Conservation (phyloP, 345 rosid genomes). For the Citrus glauca region DNA sequence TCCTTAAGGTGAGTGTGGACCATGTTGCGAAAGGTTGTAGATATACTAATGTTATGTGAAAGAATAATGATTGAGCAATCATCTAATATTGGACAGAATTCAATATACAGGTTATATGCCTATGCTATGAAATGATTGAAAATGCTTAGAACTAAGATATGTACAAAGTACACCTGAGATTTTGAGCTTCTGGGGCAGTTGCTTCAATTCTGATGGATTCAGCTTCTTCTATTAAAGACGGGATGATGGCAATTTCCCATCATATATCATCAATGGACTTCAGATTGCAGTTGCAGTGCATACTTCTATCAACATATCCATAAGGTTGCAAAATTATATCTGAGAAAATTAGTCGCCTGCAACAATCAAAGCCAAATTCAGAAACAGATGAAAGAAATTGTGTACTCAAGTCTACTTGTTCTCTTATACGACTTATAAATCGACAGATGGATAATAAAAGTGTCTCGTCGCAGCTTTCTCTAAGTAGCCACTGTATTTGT, state of each 20-base stretch:
- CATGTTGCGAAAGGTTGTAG: background rate
- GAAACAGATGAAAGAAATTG: background rate
- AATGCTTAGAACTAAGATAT: constrained; percentile 12
- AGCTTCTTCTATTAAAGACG: background rate
- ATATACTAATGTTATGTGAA: background rate
- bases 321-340: constrained; percentile 7
- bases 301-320: background rate
- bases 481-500: background rate
- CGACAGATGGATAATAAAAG: background rate
- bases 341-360: constrained; percentile 14
- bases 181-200: constrained; percentile 12
- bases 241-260: background rate
- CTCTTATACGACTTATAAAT: background rate
- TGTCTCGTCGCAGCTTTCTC: background rate
- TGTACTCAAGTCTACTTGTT: background rate
- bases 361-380: background rate
- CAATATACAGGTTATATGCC: constrained; percentile 22
- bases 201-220: constrained; percentile 7
- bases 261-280: background rate
- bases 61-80: background rate
- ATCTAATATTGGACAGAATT: background rate
- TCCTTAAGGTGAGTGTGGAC: background rate
- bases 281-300: background rate
- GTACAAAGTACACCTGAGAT: constrained; percentile 23
- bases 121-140: background rate